Conservation (phyloP, 345 rosid genomes). For the Barbarea vulgaris region DNA sequence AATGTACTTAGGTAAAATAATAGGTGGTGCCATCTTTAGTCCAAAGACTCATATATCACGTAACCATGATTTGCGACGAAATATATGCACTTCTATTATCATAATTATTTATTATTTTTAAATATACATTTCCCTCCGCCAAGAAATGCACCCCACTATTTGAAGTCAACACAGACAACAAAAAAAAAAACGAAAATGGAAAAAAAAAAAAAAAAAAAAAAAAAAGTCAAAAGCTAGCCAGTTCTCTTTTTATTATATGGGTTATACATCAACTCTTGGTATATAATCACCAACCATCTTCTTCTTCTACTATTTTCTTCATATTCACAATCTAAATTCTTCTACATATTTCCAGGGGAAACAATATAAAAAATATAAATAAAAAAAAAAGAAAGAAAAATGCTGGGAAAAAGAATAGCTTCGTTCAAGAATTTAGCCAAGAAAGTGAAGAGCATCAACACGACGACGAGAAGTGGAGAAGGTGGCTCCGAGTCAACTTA, state of each 20-base stretch:
- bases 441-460: constrained; percentile 60
- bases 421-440: constrained; percentile 81
- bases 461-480: constrained; percentile 17
- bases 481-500: constrained; percentile 41
- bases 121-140: constrained; percentile 19
- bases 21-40: constrained; percentile 11
- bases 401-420: constrained; percentile 69
- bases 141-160: constrained; percentile 43
- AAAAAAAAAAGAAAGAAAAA: constrained; percentile 20
- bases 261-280: constrained; percentile 12
- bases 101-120: not conserved
- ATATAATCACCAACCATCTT: constrained; percentile 37
- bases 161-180: constrained; percentile 40
- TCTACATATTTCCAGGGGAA: not conserved
- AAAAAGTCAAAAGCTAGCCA: constrained; percentile 32
- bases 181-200: not conserved
- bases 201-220: not conserved
- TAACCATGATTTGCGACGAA: constrained; percentile 44
- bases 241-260: constrained; percentile 1
- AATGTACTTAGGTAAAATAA: constrained; percentile 4
- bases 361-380: not conserved
- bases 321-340: constrained; percentile 19
- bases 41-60: constrained; percentile 29
- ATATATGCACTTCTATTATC: constrained; percentile 1
- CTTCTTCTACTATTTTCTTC: constrained; percentile 24